Base-by-base conservation (phyloP, 352 stramenopile genomes). In the Pythium utonaiense region DNA sequence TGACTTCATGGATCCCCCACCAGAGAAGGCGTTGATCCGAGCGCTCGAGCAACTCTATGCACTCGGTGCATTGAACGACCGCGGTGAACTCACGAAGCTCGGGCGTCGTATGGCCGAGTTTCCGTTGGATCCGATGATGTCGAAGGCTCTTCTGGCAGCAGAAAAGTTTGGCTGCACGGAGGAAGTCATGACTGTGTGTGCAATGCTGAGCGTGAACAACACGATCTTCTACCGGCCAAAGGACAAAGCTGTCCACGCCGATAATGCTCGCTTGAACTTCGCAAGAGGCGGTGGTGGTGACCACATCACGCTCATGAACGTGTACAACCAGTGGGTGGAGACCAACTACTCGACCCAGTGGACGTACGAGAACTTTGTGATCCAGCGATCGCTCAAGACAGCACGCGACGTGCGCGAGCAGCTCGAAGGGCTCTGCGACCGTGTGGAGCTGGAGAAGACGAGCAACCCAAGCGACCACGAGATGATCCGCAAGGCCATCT, bases 1-100 rank as follows among this genome's bases (percentile, higher is more conserved):
- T 65, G 98, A 99, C 75, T 99, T 99, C 64, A 99, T 99, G 96
- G 98, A 99, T 75, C 87, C 96, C 17, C 98, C 98, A 17, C 97
- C 98, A 4, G 89, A 98, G 41, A 98, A 99, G 75, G 97, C 97
- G 17, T 79, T 99, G 16, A 99, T 99, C 60, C 86, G 96, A 16
- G 96, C 97, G 14, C 80, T 99, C 7, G 96, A 99, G 74, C 94
- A 99, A 71, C 80, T 99, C 7, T 99, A 99, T 70, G 97, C 97
- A 4, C 83, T 99, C 8, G 97, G 98, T n/a, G 97, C 98, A 28
- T 75, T 99, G 9, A 99, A 99, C 71, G 96, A 99, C 63, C 72
- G 95, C 25, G 98, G 98, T 41, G 97, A 99, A 68, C 74, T 99
- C 27, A 99, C 98, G 3, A 98, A 98, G 67, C 60, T 98, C 44